These are phyloP conservation scores for Chamaecyparis obtusa DNA, from an alignment of 75 land plant species.

Conservation along the genomic window DNA sequence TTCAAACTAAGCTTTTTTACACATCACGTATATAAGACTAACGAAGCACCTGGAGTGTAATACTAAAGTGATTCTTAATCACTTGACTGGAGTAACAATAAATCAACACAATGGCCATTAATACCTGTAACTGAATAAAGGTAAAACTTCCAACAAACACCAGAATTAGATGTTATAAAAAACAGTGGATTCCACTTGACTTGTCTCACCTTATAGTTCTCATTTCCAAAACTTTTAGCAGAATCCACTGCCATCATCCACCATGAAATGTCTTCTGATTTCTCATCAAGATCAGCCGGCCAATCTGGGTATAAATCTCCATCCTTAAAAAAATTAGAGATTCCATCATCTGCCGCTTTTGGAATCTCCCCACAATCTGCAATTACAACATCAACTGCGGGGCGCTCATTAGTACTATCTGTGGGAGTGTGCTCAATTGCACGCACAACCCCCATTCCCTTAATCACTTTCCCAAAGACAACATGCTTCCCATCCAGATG, in stretches of 20 bases:
- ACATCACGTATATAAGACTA: background rate
- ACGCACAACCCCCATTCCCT: constrained; percentile 96
- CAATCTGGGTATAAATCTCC: constrained; percentile 94
- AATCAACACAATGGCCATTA: background rate
- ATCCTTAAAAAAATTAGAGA: constrained; percentile 77
- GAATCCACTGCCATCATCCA: constrained; percentile 88
- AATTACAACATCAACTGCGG: constrained; percentile 59
- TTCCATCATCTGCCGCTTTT: constrained; percentile 81
- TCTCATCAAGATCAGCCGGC: constrained; percentile 84
- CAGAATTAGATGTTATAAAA: background rate
- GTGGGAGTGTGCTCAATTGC: constrained; percentile 71
- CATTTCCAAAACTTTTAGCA: constrained; percentile 79
- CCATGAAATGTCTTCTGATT: constrained; percentile 75
- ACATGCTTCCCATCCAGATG: constrained; percentile 98
- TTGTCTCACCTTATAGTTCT: constrained; percentile 61
- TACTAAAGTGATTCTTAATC: background rate
- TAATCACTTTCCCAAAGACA: constrained; percentile 92
- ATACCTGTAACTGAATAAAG: background rate
- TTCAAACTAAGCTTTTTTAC: background rate
- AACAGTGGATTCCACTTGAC: background rate
- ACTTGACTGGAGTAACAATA: background rate
- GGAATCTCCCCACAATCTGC: constrained; percentile 83
- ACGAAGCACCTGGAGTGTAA: background rate
- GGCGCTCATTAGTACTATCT: constrained; percentile 49
- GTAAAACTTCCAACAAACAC: background rate